Evolutionary conservation across 768 basidiomycete species (phyloP).

Genomic region (Mrakia frigida): DNA sequence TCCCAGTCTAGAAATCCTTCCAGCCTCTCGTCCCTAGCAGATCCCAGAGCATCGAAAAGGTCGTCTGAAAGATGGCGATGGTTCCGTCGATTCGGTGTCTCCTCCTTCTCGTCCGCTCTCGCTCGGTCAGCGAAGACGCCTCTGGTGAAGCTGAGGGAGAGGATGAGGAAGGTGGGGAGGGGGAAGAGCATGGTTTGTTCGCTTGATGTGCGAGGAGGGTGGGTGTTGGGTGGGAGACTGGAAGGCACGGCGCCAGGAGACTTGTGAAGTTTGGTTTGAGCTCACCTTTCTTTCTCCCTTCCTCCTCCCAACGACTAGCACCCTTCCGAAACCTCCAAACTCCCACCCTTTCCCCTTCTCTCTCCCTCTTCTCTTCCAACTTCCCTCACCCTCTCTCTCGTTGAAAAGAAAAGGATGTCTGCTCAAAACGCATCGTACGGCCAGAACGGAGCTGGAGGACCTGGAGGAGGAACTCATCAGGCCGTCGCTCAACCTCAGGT

Average conservation of each 20-base stretch:
- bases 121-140: background rate
- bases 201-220: background rate
- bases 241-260: background rate
- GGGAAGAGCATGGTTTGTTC: background rate
- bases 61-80: background rate
- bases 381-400: background rate
- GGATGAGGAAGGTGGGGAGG: background rate
- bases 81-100: background rate
- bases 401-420: constrained; percentile 10
- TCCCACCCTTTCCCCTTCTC: background rate
- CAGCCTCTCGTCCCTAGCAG: background rate
- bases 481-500: constrained; percentile 16
- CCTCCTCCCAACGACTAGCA: background rate
- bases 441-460: constrained; percentile 7
- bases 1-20: constrained; percentile 28
- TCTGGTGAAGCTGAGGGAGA: background rate
- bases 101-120: too few relatives aligned
- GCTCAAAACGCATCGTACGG: constrained; percentile 11
- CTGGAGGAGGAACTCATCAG: constrained; percentile 14
- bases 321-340: background rate
- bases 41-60: constrained; percentile 12
- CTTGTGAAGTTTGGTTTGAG: too few relatives aligned
- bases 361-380: background rate
- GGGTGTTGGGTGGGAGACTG: background rate
- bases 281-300: background rate